Evolutionary conservation across 805 yeast genomes (phyloP).

Genomic region (Ogataea paraovalis): DNA sequence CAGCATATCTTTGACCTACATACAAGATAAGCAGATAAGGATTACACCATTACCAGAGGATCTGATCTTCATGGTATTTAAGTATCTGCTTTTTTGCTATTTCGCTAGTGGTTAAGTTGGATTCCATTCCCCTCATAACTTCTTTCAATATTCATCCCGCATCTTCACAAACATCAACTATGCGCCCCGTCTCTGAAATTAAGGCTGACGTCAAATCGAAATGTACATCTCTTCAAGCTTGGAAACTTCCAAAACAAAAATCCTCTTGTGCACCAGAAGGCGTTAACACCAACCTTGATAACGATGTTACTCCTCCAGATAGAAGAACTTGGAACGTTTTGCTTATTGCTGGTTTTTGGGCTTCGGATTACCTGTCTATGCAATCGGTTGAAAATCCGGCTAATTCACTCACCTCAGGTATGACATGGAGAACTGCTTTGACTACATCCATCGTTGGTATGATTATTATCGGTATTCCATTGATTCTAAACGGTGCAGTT

Average conservation of each 20-base stretch:
- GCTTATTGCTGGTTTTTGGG: constrained; percentile 24
- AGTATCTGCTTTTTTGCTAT: not conserved
- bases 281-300: constrained; percentile 14
- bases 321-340: constrained; percentile 23
- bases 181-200: constrained; percentile 5
- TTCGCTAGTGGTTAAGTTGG: not conserved
- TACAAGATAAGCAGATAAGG: not conserved
- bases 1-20: not conserved
- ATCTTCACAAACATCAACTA: not conserved
- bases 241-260: constrained; percentile 14
- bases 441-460: constrained; percentile 19
- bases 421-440: constrained; percentile 20
- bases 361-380: constrained; percentile 24
- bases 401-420: constrained; percentile 12
- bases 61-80: not conserved
- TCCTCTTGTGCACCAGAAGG: constrained; percentile 20
- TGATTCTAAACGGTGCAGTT: constrained; percentile 27
- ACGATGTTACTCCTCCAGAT: constrained; percentile 21
- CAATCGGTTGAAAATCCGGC: constrained; percentile 22
- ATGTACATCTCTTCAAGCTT: constrained; percentile 5
- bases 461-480: constrained; percentile 17
- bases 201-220: constrained; percentile 6
- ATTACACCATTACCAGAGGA: not conserved
- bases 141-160: not conserved
- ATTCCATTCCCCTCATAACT: not conserved